Percentiles rank a stretch among this genome's conserved stretches.
phyloP scores from a whole-genome alignment of 371 early-diverging fungal genomes.

The Polyrhizophydium stewartii region DNA sequence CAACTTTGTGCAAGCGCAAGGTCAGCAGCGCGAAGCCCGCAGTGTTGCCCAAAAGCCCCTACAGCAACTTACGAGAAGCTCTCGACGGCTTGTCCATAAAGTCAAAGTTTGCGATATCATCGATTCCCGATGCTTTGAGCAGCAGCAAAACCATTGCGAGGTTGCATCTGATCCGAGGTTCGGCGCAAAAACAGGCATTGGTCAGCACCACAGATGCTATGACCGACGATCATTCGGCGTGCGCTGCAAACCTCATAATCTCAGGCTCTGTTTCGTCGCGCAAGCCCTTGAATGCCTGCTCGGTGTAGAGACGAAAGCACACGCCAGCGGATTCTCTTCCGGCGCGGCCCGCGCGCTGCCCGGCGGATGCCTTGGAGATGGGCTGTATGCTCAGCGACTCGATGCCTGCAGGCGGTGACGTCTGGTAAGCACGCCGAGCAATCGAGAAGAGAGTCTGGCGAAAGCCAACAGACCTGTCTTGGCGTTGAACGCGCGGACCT shows the following conservation, averaged over 20 bases:
- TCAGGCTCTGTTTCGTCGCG: constrained; percentile 88
- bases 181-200: neutral
- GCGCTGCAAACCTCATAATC: constrained; percentile 75
- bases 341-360: constrained; percentile 96
- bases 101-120: constrained; percentile 86
- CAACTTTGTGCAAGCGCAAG: constrained; percentile 22
- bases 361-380: constrained; percentile 90
- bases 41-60: constrained; percentile 22
- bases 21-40: constrained; percentile 9
- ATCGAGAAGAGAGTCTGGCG: neutral
- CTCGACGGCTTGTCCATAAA: constrained; percentile 92
- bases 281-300: constrained; percentile 73
- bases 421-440: neutral
- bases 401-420: constrained; percentile 26
- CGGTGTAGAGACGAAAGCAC: constrained; percentile 94
- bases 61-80: constrained; percentile 7
- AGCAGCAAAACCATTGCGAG: constrained; percentile 80
- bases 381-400: constrained; percentile 84
- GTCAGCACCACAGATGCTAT: neutral
- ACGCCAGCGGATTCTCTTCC: constrained; percentile 86
- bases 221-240: neutral
- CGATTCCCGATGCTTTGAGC: constrained; percentile 85
- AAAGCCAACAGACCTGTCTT: constrained; percentile 18
- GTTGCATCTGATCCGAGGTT: constrained; percentile 55
- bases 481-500: constrained; percentile 40